Evolutionary conservation across 306 rosid species (phyloP).

Genomic region (Ormosia semicastrata): DNA sequence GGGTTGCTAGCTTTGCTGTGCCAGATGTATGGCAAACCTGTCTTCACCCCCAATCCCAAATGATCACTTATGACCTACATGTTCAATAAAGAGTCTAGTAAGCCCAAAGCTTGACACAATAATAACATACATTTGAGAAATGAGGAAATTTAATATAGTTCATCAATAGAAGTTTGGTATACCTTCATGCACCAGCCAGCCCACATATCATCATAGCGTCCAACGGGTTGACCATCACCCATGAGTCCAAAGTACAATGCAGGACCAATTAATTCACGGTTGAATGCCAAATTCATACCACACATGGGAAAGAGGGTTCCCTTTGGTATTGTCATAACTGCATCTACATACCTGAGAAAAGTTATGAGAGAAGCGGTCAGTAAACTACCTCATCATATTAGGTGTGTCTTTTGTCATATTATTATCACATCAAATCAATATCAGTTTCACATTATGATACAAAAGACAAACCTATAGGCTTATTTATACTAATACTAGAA

Average conservation of each 20-base stretch:
- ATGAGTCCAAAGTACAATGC: slow-evolving; percentile 93
- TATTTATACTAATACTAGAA: too few relatives aligned
- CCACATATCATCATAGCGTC: slow-evolving; percentile 89
- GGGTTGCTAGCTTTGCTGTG: slow-evolving; percentile 94
- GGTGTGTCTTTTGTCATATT: too few relatives aligned
- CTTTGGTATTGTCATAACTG: slow-evolving; percentile 76
- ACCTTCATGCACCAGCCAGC: slow-evolving; percentile 97
- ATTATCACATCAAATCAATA: too few relatives aligned
- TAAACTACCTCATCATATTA: neutral
- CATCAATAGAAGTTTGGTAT: neutral
- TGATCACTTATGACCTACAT: slow-evolving; percentile 79
- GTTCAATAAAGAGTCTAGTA: neutral
- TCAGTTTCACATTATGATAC: too few relatives aligned
- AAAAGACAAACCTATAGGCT: too few relatives aligned
- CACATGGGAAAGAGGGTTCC: slow-evolving; percentile 87
- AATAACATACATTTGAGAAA: neutral
- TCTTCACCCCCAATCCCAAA: slow-evolving; percentile 79
- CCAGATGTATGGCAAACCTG: slow-evolving; percentile 87
- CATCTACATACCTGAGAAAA: slow-evolving; percentile 70
- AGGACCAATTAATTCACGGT: slow-evolving; percentile 83
- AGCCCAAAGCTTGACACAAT: neutral
- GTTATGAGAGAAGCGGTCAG: neutral
- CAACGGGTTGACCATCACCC: slow-evolving; percentile 89
- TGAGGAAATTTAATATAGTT: neutral
- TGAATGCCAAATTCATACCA: slow-evolving; percentile 83